These are phyloP conservation scores for Closterium sp. DNA, from an alignment of 139 green algal species.

Conservation along the genomic window DNA sequence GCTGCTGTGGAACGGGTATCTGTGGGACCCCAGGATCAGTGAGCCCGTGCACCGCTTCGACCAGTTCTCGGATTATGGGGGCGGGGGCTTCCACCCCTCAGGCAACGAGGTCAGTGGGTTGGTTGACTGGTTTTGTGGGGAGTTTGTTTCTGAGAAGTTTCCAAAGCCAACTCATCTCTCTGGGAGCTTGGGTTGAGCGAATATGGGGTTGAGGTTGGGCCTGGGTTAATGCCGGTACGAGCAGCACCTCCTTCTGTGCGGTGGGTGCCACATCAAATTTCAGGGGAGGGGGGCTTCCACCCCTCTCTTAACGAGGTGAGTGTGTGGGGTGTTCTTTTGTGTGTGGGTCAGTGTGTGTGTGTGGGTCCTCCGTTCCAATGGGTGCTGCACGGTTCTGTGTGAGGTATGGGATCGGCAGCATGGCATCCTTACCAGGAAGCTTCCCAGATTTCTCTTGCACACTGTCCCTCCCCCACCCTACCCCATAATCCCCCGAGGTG, in stretches of 20 bases:
- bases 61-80: slow-evolving; percentile 62
- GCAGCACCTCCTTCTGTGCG: neutral
- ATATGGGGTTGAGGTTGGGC: too few species aligned
- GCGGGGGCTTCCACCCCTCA: slow-evolving; percentile 65
- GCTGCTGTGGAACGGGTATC: slow-evolving; percentile 66
- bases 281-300: slow-evolving; percentile 64
- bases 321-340: too few species aligned
- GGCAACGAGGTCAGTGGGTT: slow-evolving; percentile 61
- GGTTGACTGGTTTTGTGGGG: neutral
- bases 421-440: too few species aligned
- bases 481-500: slow-evolving; percentile 65
- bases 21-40: slow-evolving; percentile 68
- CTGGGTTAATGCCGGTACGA: too few species aligned
- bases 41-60: slow-evolving; percentile 67
- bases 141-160: neutral
- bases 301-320: slow-evolving; percentile 62
- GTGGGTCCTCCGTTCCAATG: too few species aligned
- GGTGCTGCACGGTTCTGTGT: too few species aligned
- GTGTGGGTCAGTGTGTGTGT: too few species aligned
- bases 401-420: too few species aligned
- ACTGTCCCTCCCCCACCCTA: neutral
- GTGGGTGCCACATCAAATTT: slow-evolving; percentile 50
- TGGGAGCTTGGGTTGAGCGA: neutral
- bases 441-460: neutral
- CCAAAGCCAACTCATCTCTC: neutral